These are phyloP conservation scores for Galeopsis tetrahit DNA, from an alignment of 257 asterid species.

Conservation along the genomic window DNA sequence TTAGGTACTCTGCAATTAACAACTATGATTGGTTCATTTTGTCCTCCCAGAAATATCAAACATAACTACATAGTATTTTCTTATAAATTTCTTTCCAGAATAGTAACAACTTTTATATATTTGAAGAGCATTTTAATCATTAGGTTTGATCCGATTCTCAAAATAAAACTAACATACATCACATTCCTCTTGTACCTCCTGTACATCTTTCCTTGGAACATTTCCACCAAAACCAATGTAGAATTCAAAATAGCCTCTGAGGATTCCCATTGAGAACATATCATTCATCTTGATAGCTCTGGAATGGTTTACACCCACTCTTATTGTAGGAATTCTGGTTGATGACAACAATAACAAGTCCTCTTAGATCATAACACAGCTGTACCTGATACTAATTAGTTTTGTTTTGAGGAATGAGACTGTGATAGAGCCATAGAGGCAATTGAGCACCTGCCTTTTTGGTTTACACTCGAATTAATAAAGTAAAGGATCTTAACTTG, in stretches of 20 bases:
- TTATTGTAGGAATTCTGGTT: not conserved
- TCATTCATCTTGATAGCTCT: not conserved
- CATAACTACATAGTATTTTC: not conserved
- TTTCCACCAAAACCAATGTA: constrained; percentile 6
- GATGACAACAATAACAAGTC: not conserved
- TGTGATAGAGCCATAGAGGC: not conserved
- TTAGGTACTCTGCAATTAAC: not conserved
- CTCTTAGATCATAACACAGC: not conserved
- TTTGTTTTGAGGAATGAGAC: not conserved
- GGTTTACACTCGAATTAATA: not conserved
- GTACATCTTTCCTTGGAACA: not conserved
- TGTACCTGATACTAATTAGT: not conserved
- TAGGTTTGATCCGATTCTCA: not conserved
- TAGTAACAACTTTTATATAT: not conserved
- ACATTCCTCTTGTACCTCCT: not conserved
- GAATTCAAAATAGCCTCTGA: not conserved
- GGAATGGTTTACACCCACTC: not conserved
- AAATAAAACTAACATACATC: not conserved
- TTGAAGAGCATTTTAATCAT: not conserved
- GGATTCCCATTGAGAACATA: not conserved
- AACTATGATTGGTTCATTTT: not conserved
- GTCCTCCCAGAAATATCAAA: not conserved
- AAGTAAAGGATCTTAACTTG: not conserved
- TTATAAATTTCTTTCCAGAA: not conserved
- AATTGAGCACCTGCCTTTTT: not conserved